Percentiles rank a stretch among this genome's conserved stretches.
These are phyloP conservation scores for Penicillium vulpinum DNA, from an alignment of 2,329 filamentous ascomycete species.

Conservation along the genomic window DNA sequence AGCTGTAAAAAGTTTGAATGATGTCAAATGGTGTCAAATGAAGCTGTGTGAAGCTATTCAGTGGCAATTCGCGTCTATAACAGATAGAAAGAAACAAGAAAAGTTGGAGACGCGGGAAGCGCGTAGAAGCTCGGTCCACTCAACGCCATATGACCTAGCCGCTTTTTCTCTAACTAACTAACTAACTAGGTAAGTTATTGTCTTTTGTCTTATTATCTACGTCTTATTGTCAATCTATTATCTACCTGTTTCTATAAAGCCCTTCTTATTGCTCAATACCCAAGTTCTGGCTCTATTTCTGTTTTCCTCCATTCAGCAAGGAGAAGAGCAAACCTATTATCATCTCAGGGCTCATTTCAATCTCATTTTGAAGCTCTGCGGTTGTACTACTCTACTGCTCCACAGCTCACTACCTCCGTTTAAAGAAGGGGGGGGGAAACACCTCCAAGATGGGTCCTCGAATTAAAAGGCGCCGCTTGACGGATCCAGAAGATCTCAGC, in stretches of 20 bases:
- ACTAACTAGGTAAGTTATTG: too few species aligned
- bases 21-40: not conserved
- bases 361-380: not conserved
- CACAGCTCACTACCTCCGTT: too few species aligned
- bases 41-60: not conserved
- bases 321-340: not conserved
- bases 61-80: not conserved
- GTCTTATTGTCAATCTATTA: not conserved
- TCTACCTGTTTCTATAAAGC: not conserved
- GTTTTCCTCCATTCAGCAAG: not conserved
- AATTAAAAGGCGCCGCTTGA: conserved; percentile 32
- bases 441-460: conserved; percentile 30
- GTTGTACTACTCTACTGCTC: not conserved
- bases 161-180: not conserved
- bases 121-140: conserved; percentile 28
- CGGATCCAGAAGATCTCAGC: conserved; percentile 20
- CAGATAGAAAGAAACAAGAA: conserved; percentile 16
- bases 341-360: not conserved
- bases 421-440: too few species aligned
- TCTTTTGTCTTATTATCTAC: not conserved
- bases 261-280: not conserved
- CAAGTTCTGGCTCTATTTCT: not conserved
- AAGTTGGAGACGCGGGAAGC: conserved; percentile 29
- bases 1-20: not conserved
- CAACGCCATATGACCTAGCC: conserved; percentile 14